These are phyloP conservation scores for Cercophora scortea DNA, from an alignment of 495 filamentous ascomycete genomes.

Conservation along the genomic window DNA sequence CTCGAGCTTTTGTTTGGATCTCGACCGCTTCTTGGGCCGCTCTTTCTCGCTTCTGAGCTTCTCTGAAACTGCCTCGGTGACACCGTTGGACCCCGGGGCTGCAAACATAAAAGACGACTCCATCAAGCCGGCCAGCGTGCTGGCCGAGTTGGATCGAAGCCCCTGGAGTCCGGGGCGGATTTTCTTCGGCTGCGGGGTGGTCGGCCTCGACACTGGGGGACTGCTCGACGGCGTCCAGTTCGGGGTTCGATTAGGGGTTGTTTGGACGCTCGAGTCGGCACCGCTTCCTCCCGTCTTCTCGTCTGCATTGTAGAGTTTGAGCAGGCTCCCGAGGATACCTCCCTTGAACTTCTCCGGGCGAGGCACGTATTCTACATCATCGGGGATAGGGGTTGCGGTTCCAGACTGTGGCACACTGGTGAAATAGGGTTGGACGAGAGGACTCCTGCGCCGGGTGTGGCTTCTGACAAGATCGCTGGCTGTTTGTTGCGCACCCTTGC, in stretches of 20 bases:
- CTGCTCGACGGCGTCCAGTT: constrained; percentile 22
- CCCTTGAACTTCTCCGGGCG: constrained; percentile 63
- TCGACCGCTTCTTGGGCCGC: constrained; percentile 31
- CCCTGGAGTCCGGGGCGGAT: constrained; percentile 57
- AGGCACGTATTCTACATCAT: constrained; percentile 56
- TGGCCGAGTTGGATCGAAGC: constrained; percentile 25
- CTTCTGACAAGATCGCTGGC: constrained; percentile 18
- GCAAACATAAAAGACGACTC: constrained; percentile 45
- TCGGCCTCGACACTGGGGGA: constrained; percentile 38
- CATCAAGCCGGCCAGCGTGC: constrained; percentile 47
- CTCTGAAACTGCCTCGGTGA: constrained; percentile 24
- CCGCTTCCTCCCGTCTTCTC: constrained; percentile 3
- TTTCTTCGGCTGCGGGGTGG: constrained; percentile 42
- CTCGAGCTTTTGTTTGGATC: constrained; percentile 39
- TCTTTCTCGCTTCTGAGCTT: constrained; percentile 25
- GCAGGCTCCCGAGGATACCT: constrained; percentile 67
- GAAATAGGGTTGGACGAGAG: constrained; percentile 5
- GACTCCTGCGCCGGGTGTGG: constrained; percentile 13
- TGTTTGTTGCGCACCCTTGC: constrained; percentile 12
- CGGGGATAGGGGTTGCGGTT: constrained; percentile 26
- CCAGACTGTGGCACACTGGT: constrained; percentile 10
- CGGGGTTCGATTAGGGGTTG: constrained; percentile 15
- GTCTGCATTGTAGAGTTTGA: constrained; percentile 61
- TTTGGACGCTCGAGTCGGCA: constrained; percentile 18
- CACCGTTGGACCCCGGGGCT: constrained; percentile 21